These are phyloP conservation scores for Solanum chmielewskii DNA, from an alignment of 257 asterid species.

Conservation along the genomic window DNA sequence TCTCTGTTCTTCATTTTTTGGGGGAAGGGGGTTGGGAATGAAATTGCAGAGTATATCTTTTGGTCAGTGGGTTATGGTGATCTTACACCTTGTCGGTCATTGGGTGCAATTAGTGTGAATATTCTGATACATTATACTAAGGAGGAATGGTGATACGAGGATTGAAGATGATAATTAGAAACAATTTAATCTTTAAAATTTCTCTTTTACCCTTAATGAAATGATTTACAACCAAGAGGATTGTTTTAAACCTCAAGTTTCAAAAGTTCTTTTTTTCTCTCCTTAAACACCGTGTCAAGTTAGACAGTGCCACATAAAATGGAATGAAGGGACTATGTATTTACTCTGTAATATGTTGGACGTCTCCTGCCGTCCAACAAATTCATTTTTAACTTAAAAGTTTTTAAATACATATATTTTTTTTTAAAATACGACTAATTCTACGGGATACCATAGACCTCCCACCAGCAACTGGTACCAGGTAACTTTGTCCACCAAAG, in stretches of 20 bases:
- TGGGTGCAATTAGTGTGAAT: background rate
- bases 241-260: background rate
- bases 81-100: background rate
- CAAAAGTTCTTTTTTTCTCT: background rate
- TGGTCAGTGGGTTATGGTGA: background rate
- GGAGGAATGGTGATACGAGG: background rate
- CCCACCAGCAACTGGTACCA: background rate
- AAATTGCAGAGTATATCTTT: background rate
- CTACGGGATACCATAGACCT: background rate
- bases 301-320: background rate
- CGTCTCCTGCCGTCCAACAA: background rate
- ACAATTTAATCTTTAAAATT: background rate
- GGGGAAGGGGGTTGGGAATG: too few species aligned
- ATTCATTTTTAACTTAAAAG: background rate
- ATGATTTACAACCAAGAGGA: background rate
- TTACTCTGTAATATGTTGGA: background rate
- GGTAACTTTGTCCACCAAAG: too few species aligned
- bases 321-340: background rate
- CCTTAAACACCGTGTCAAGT: too few species aligned
- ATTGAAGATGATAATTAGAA: background rate
- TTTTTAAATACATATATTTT: background rate
- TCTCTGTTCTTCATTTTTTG: background rate
- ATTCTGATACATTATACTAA: background rate
- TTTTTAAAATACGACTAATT: background rate
- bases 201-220: background rate